Evolutionary conservation across 225 moss, liverwort and hornwort species (phyloP), one percentile per base, ranked within the genome.

Genomic region (Polytrichum commune): DNA sequence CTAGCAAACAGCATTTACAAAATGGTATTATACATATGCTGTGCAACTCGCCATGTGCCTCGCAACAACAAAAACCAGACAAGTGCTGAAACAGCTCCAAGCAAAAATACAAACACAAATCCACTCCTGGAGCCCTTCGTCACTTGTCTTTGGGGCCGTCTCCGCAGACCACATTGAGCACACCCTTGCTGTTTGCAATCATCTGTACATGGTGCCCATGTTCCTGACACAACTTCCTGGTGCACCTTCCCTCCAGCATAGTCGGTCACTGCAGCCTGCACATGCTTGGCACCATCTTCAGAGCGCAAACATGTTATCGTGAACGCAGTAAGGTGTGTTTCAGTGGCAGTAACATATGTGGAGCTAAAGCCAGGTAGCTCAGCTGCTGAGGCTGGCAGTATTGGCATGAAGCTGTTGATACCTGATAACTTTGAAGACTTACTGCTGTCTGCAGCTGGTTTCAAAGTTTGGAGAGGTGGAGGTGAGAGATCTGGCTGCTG

Each of bases 71-170:
- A 75, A 70, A 89, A 90, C 93, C 92, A 97, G 63, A 87, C 76
- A 1, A 90, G 67, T 54, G 90, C 86, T 4, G 90, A 93, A 16
- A 91, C 75, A 5, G 81, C 89, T 46, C 96, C 96, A 78, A 97
- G 77, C 20, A 86, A 72, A 66, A 92, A 98, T 10, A 94, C 97
- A 79, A 92, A 91, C 53, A 87, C 84, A 70, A 90, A 94, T 8
- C 97, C 94, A 65, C 91, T 94, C 54, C 74, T 83, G 32, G 92
- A 91, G 10, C 92, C 97, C 64, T 78, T 88, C 23, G 75, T 76
- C 26, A 92, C 85, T 72, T 85, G 80, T 58, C 82, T 78, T 70
- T 76, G 81, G 4, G 75, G 88, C 66, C 80, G 84, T 30, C 79
- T 76, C 30, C 64, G 67, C 18, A 33, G 5, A 38, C 68, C 77